Conservation (phyloP, 2,329 filamentous ascomycete species). For the Aspergillus sp. region DNA sequence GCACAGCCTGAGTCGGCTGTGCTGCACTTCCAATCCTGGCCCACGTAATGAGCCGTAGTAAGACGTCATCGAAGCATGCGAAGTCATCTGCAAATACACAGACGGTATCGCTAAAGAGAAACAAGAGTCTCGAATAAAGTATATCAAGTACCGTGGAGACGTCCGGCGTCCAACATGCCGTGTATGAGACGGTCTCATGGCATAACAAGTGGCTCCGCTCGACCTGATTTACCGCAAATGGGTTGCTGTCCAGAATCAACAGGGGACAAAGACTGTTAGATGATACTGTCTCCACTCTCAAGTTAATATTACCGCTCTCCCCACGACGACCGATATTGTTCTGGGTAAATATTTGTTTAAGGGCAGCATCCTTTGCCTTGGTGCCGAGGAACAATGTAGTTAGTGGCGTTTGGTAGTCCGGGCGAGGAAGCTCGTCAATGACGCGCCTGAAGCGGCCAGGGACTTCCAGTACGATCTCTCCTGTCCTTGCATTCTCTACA, state of each 20-base stretch:
- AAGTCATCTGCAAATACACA: constrained; percentile 13
- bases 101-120: constrained; percentile 9
- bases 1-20: constrained; percentile 1
- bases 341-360: constrained; percentile 8
- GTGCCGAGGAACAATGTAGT: constrained; percentile 9
- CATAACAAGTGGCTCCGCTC: constrained; percentile 9
- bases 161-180: constrained; percentile 3
- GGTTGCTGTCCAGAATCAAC: constrained; percentile 9
- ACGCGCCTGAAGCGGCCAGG: constrained; percentile 5
- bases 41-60: constrained; percentile 5
- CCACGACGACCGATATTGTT: constrained; percentile 11
- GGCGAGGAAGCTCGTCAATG: constrained; percentile 6
- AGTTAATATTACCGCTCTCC: constrained; percentile 9
- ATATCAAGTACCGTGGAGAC: constrained; percentile 5
- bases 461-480: constrained; percentile 8
- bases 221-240: constrained; percentile 1
- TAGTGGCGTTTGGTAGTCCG: constrained; percentile 5
- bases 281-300: constrained; percentile 8
- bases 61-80: constrained; percentile 2
- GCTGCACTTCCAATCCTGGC: constrained; percentile 6
- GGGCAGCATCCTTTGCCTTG: constrained; percentile 4
- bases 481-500: constrained; percentile 4
- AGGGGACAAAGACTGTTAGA: constrained; percentile 2
- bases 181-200: constrained; percentile 7
- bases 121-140: constrained; percentile 8